Base-by-base conservation (phyloP, 116 monocot species). In the Cymodocea nodosa region DNA sequence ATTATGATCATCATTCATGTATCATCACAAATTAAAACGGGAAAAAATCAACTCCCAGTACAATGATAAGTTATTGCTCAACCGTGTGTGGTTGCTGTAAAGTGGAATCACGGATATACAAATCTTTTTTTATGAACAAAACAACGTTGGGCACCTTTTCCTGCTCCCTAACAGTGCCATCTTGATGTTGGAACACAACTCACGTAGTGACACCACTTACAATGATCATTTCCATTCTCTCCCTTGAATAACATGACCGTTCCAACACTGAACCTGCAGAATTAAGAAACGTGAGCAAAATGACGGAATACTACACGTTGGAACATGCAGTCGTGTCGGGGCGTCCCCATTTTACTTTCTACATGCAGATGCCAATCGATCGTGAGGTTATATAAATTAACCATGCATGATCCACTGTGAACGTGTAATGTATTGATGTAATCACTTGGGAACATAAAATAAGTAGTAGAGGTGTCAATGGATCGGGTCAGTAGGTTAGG, bases 181-280 rank as follows among this genome's bases (percentile, higher is more conserved):
- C 69, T 82, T 7, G 80, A 80, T 63, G 89, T 85, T 2, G 89
- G 89, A 17, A 85, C 65, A 48, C 85, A 89, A 60, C 75, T 76
- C 56, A 89, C 54, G 59, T 85, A 89, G 35, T 74, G 82, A 61
- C 89, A 85, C 89, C 89, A 89, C 0, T 54, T 62, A 60, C 89
- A 89, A 34, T 51, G 67, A 8, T 85, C 66, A 25, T 82, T 80
- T 22, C 66, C 82, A 58, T 82, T 78, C 65, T 57, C 82, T 34
- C 80, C 82, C 23, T 51, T 61, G 65, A 82, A 82, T 8, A 89
- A 61, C 78, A 82, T 68, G 17, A 68, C 50, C 34, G 78, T 61
- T 17, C 80, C 77, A 54, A 76, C 69, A 8, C 55, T 36, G 51
- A 85, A 78, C 60, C 89, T 89, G 85, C 64, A 71, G 14, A 44